phyloP scores from a whole-genome alignment of 1,139 yeast genomes.

The Taphrina communis region DNA sequence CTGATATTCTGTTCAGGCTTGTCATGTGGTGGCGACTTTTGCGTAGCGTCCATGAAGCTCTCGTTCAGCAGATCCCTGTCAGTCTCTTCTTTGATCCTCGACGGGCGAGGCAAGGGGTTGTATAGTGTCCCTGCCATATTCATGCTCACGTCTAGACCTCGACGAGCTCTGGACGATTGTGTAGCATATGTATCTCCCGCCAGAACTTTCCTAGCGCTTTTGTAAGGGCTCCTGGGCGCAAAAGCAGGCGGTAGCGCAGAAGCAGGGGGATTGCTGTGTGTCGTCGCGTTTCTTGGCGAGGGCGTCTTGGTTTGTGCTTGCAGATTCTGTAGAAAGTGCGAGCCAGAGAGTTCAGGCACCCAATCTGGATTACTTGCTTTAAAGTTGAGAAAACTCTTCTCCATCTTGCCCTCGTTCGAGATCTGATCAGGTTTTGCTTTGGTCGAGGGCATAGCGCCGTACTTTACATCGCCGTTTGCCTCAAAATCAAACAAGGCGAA shows the following conservation, averaged over 20 bases:
- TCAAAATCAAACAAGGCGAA: conserved; percentile 90
- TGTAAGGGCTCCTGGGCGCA: conserved; percentile 13
- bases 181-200: conserved; percentile 22
- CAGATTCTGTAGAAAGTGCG: conserved; percentile 22
- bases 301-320: conserved; percentile 10
- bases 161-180: conserved; percentile 24
- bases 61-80: conserved; percentile 21
- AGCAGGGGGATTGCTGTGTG: background rate
- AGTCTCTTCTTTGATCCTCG: conserved; percentile 4
- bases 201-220: background rate
- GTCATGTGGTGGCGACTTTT: conserved; percentile 8
- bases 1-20: conserved; percentile 2
- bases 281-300: background rate
- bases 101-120: conserved; percentile 20
- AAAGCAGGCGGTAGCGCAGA: conserved; percentile 12
- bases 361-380: conserved; percentile 42
- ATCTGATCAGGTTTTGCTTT: background rate
- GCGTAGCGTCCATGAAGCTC: conserved; percentile 22
- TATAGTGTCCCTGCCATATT: conserved; percentile 7
- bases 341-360: conserved; percentile 39
- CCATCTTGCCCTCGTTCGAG: conserved; percentile 39
- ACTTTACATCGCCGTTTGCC: conserved; percentile 46
- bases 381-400: conserved; percentile 40
- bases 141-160: conserved; percentile 14
- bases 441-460: conserved; percentile 5